Percentiles rank a stretch among this genome's conserved stretches.
Conservation (phyloP, 306 rosid species). For the Acacia melanoxylon region DNA sequence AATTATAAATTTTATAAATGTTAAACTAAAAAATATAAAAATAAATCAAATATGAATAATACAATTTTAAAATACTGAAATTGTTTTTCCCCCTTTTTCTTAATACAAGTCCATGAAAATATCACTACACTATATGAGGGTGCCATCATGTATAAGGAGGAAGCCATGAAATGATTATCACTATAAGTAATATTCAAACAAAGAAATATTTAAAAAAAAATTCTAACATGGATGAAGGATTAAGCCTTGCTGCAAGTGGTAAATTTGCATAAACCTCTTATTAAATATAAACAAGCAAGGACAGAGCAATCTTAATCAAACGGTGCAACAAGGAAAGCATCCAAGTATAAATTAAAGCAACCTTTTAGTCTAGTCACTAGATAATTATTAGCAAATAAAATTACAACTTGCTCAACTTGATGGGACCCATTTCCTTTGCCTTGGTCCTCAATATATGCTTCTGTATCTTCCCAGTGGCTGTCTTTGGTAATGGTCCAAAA, state of each 20-base stretch:
- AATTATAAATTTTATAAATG: too few relatives aligned
- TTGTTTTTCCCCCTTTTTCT: too few relatives aligned
- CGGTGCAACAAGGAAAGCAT: background rate
- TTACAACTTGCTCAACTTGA: conserved; percentile 43
- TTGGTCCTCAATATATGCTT: conserved; percentile 84
- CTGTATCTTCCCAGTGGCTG: conserved; percentile 81
- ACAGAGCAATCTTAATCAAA: background rate
- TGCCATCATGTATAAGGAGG: too few relatives aligned
- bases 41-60: too few relatives aligned
- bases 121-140: too few relatives aligned
- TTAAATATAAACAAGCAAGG: background rate
- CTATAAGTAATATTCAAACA: too few relatives aligned
- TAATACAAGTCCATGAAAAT: too few relatives aligned
- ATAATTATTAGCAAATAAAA: background rate
- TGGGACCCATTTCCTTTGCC: conserved; percentile 79
- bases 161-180: too few relatives aligned
- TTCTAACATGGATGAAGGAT: background rate
- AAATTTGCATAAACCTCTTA: background rate
- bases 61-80: too few relatives aligned
- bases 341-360: background rate
- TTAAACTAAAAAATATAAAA: too few relatives aligned
- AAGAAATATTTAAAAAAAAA: background rate
- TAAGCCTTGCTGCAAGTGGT: background rate
- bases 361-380: background rate
- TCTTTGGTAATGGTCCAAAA: conserved; percentile 73